These are phyloP conservation scores for Athelia psychrophila DNA, from an alignment of 1,284 basidiomycete genomes.

Conservation along the genomic window DNA sequence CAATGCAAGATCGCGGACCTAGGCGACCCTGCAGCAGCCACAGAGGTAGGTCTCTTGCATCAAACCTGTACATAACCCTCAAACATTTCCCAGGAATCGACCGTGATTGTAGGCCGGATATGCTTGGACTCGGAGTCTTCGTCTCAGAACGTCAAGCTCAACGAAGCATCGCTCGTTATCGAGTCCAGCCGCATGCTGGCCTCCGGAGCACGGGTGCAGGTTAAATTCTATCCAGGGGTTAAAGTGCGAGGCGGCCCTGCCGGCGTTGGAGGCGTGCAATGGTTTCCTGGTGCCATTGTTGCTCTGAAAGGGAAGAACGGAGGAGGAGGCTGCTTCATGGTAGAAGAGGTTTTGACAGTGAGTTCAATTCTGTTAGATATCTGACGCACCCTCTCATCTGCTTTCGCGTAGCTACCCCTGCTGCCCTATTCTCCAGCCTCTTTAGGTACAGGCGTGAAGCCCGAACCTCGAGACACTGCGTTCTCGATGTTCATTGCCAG, in stretches of 20 bases:
- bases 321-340: constrained; percentile 84
- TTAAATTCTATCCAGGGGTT: constrained; percentile 68
- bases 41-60: constrained; percentile 52
- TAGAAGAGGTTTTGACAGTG: constrained; percentile 80
- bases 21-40: constrained; percentile 72
- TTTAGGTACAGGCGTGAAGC: constrained; percentile 25
- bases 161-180: constrained; percentile 70
- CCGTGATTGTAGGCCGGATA: constrained; percentile 81
- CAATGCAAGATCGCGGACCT: constrained; percentile 72
- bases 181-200: constrained; percentile 83
- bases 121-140: constrained; percentile 65
- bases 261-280: constrained; percentile 65
- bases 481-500: constrained; percentile 71
- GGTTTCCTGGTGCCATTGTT: constrained; percentile 91
- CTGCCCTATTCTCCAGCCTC: constrained; percentile 31
- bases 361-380: constrained; percentile 21
- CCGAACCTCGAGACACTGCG: constrained; percentile 32
- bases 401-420: constrained; percentile 42
- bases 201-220: constrained; percentile 65
- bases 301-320: constrained; percentile 91
- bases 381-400: background rate
- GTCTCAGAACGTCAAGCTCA: constrained; percentile 59
- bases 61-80: constrained; percentile 4
- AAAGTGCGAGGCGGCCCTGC: constrained; percentile 65
- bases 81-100: constrained; percentile 53